Conservation (phyloP, 2,329 filamentous ascomycete genomes). For the Thelonectria olida region DNA sequence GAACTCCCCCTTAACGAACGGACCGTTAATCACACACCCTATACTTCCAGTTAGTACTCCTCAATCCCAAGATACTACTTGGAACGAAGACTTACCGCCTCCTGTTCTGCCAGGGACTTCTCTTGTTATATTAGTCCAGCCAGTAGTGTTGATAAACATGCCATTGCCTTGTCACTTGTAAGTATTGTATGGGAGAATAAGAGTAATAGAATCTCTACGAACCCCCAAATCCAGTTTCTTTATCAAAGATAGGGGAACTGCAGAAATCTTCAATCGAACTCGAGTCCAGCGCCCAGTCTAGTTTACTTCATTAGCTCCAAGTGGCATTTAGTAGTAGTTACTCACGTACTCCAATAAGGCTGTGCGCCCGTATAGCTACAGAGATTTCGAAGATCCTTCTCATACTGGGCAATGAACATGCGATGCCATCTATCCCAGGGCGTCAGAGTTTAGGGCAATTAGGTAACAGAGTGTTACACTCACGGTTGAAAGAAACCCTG, state of each 20-base stretch:
- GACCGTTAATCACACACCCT: too few relatives aligned
- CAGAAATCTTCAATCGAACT: constrained; percentile 19
- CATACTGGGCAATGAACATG: constrained; percentile 28
- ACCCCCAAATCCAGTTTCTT: constrained; percentile 44
- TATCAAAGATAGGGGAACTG: constrained; percentile 43
- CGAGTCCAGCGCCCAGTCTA: constrained; percentile 28
- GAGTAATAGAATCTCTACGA: too few relatives aligned
- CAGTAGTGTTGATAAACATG: constrained; percentile 19
- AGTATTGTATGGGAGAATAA: too few relatives aligned
- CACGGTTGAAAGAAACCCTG: constrained; percentile 26
- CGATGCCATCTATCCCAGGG: too few relatives aligned
- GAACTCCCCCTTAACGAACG: constrained; percentile 27
- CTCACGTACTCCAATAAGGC: constrained; percentile 30
- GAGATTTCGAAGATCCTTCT: constrained; percentile 28
- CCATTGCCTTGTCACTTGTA: too few relatives aligned
- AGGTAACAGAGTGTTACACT: too few relatives aligned
- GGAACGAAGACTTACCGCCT: constrained; percentile 33
- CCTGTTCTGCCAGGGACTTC: constrained; percentile 26
- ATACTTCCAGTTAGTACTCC: too few relatives aligned
- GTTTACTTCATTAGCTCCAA: background rate
- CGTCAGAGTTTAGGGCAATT: too few relatives aligned
- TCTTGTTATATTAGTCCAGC: constrained; percentile 25
- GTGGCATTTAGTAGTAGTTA: too few relatives aligned
- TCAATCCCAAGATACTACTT: too few relatives aligned
- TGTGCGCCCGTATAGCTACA: constrained; percentile 34